Percentiles rank a stretch among this genome's conserved stretches.
Conservation (phyloP, 2,329 filamentous ascomycete genomes). For the Talaromyces sp. region DNA sequence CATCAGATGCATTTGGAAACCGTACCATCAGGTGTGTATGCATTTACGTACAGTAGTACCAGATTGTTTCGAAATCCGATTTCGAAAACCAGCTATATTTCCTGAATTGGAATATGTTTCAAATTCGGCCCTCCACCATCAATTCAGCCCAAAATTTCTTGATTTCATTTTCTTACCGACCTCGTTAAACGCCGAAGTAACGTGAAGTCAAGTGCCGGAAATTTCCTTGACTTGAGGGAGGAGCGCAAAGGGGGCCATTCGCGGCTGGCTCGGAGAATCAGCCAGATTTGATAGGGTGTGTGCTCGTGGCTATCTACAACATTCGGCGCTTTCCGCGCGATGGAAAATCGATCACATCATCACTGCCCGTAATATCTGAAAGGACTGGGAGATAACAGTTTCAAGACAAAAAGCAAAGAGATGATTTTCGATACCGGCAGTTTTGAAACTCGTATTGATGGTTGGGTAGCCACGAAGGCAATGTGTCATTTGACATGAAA, state of each 20-base stretch:
- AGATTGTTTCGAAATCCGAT: background rate
- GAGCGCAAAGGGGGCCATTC: slow-evolving; percentile 3
- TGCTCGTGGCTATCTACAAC: background rate
- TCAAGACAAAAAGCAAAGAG: background rate
- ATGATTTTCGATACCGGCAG: background rate
- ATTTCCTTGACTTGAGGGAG: background rate
- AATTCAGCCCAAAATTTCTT: background rate
- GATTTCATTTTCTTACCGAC: background rate
- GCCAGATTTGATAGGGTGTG: background rate
- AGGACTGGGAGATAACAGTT: background rate
- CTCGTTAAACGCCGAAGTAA: background rate
- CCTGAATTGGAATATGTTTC: background rate
- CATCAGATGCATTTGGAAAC: background rate
- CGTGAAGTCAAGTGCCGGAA: background rate
- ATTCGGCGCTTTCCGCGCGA: slow-evolving; percentile 8
- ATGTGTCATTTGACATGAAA: background rate
- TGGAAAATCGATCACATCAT: background rate
- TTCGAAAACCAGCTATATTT: background rate
- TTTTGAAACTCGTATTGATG: background rate
- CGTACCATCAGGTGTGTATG: background rate
- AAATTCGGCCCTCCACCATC: background rate
- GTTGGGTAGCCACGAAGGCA: background rate
- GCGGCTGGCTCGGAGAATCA: slow-evolving; percentile 10
- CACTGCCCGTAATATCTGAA: background rate
- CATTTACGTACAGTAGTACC: background rate